Percentiles rank a stretch among this genome's conserved stretches.
These are phyloP conservation scores for Ophiocordyceps camponoti-saundersi DNA, from an alignment of 2,329 filamentous ascomycete genomes.

Conservation along the genomic window DNA sequence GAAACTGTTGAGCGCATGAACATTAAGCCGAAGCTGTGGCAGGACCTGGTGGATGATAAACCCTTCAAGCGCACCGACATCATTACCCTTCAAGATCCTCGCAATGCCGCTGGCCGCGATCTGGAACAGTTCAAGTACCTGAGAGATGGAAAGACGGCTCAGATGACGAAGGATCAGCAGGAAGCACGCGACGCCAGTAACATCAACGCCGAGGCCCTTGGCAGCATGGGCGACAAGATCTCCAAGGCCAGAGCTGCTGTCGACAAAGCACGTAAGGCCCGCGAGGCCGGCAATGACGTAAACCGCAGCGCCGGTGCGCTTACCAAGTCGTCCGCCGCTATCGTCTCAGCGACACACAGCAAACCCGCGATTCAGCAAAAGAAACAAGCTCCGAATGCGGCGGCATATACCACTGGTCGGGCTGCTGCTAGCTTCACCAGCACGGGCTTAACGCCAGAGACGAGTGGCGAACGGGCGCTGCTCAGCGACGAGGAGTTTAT, in stretches of 20 bases:
- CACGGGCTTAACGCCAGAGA: slow-evolving; percentile 84
- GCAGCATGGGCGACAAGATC: slow-evolving; percentile 65
- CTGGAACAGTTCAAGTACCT: slow-evolving; percentile 80
- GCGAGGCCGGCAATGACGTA: slow-evolving; percentile 41
- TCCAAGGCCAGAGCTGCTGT: slow-evolving; percentile 83
- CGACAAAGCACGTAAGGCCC: slow-evolving; percentile 68
- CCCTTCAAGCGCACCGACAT: slow-evolving; percentile 84
- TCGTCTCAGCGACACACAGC: slow-evolving; percentile 10
- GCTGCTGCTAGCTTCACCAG: slow-evolving; percentile 92
- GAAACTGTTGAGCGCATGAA: slow-evolving; percentile 93
- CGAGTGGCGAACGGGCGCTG: slow-evolving; percentile 69
- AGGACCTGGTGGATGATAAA: slow-evolving; percentile 71
- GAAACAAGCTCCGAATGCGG: slow-evolving; percentile 63
- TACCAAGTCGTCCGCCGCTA: slow-evolving; percentile 14
- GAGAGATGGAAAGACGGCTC: slow-evolving; percentile 58
- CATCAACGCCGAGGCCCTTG: slow-evolving; percentile 68
- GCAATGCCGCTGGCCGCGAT: slow-evolving; percentile 70
- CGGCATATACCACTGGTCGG: slow-evolving; percentile 74
- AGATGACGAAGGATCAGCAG: slow-evolving; percentile 53
- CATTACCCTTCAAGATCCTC: slow-evolving; percentile 89
- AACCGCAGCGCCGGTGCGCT: slow-evolving; percentile 32
- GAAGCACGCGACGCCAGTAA: slow-evolving; percentile 46
- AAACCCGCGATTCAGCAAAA: slow-evolving; percentile 30
- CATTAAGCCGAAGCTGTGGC: slow-evolving; percentile 93
- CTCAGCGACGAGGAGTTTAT: slow-evolving; percentile 93